Evolutionary conservation across 768 basidiomycete genomes (phyloP).

Genomic region (Mycena crocata): DNA sequence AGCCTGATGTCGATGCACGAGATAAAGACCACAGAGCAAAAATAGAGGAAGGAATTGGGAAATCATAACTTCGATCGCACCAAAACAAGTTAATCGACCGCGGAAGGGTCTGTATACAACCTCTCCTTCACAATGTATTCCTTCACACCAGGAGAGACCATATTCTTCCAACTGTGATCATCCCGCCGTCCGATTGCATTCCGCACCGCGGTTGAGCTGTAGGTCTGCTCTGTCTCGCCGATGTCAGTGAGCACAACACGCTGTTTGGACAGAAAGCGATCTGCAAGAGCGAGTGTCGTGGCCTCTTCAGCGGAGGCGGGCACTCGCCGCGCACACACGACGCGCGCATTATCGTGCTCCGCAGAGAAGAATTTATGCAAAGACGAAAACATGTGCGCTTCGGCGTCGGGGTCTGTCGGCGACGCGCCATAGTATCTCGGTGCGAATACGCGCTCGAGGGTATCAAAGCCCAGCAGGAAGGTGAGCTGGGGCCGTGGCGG

Average conservation of each 20-base stretch:
- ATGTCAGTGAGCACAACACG: slow-evolving; percentile 74
- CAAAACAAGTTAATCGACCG: slow-evolving; percentile 15
- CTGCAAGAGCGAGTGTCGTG: slow-evolving; percentile 47
- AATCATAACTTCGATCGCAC: too few species aligned
- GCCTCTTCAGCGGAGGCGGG: slow-evolving; percentile 19
- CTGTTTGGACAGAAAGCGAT: slow-evolving; percentile 61
- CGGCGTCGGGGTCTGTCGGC: slow-evolving; percentile 38
- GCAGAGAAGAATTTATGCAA: slow-evolving; percentile 70
- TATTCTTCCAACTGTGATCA: slow-evolving; percentile 14
- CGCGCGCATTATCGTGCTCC: slow-evolving; percentile 64
- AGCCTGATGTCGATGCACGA: too few species aligned
- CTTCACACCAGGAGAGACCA: slow-evolving; percentile 21
- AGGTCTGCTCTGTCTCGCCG: slow-evolving; percentile 54
- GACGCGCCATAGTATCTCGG: slow-evolving; percentile 74
- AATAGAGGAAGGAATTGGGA: too few species aligned
- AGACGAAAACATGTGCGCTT: slow-evolving; percentile 63
- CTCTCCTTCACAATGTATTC: slow-evolving; percentile 16
- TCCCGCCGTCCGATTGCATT: slow-evolving; percentile 10
- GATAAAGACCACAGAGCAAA: too few species aligned
- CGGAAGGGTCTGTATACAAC: slow-evolving; percentile 4
- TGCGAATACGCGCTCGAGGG: slow-evolving; percentile 82
- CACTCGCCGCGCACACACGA: slow-evolving; percentile 75
- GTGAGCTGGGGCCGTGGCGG: slow-evolving; percentile 57
- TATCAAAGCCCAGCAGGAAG: slow-evolving; percentile 88
- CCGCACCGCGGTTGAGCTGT: slow-evolving; percentile 27